Conservation (phyloP, 768 basidiomycete species). For the Phaffia tasmanica region DNA sequence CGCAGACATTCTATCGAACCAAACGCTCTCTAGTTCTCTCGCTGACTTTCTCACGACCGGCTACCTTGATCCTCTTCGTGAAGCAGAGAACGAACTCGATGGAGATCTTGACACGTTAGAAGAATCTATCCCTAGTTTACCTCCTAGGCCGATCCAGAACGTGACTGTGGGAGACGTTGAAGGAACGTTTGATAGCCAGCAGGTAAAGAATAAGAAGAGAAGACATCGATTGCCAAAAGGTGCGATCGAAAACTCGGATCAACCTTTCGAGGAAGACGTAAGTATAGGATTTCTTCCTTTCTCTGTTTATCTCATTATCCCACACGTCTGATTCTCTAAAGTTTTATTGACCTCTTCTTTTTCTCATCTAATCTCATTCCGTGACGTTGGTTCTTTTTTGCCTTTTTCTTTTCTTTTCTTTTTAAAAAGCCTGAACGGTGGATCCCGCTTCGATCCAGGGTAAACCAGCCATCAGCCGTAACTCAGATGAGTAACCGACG, state of each 20-base stretch:
- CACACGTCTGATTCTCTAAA: background rate
- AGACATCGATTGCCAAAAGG: constrained; percentile 37
- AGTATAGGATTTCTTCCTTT: constrained; percentile 25
- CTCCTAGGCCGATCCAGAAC: constrained; percentile 19
- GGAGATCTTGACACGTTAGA: constrained; percentile 38
- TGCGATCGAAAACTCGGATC: constrained; percentile 27
- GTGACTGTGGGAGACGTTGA: constrained; percentile 1
- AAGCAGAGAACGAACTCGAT: constrained; percentile 14
- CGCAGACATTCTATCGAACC: constrained; percentile 73
- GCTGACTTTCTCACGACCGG: constrained; percentile 61
- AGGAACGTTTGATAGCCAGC: background rate
- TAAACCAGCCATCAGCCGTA: constrained; percentile 26
- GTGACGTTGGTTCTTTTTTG: too few relatives aligned
- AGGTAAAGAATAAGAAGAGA: constrained; percentile 27
- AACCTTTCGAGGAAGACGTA: constrained; percentile 36
- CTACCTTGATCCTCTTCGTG: constrained; percentile 28
- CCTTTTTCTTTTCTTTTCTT: background rate
- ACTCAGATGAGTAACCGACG: constrained; percentile 23
- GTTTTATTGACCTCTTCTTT: too few relatives aligned
- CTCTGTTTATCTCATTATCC: background rate
- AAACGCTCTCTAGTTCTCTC: constrained; percentile 67
- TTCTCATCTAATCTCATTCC: too few relatives aligned
- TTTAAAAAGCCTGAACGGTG: constrained; percentile 36
- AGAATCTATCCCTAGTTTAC: constrained; percentile 35
- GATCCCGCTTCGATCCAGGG: constrained; percentile 34